Percentiles rank a stretch among this genome's conserved stretches.
Conservation (phyloP, 2,329 filamentous ascomycete genomes). For the Blastomyces percursus region DNA sequence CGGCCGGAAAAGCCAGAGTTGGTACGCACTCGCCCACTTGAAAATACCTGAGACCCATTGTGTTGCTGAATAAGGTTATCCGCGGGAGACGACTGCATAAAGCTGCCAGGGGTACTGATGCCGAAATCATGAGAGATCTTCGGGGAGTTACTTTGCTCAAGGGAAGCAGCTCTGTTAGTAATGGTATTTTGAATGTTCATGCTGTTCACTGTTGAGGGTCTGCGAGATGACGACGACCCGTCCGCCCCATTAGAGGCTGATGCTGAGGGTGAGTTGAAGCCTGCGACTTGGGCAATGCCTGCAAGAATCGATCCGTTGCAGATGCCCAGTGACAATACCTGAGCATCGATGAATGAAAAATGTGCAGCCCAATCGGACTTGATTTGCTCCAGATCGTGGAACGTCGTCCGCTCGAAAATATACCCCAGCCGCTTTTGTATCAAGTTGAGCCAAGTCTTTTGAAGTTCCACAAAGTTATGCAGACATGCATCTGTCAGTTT, state of each 20-base stretch:
- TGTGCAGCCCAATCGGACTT: slow-evolving; percentile 67
- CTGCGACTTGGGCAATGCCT: slow-evolving; percentile 46
- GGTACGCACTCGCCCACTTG: slow-evolving; percentile 40
- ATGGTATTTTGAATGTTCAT: slow-evolving; percentile 32
- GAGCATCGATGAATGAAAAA: slow-evolving; percentile 63
- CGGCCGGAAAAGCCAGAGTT: slow-evolving; percentile 45
- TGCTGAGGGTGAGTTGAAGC: slow-evolving; percentile 47
- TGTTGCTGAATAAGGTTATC: slow-evolving; percentile 21
- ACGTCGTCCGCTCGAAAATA: slow-evolving; percentile 53
- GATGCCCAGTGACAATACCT: slow-evolving; percentile 60
- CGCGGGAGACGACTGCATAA: slow-evolving; percentile 49
- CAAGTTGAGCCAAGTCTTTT: slow-evolving; percentile 69
- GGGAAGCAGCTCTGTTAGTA: slow-evolving; percentile 46
- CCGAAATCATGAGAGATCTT: slow-evolving; percentile 55
- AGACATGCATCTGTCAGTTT: slow-evolving; percentile 75
- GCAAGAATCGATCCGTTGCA: slow-evolving; percentile 60
- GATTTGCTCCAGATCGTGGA: slow-evolving; percentile 61
- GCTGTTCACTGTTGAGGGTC: slow-evolving; percentile 43
- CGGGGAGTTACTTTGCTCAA: slow-evolving; percentile 52
- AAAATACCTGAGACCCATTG: slow-evolving; percentile 16
- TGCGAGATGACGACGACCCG: slow-evolving; percentile 31
- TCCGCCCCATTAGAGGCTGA: slow-evolving; percentile 32
- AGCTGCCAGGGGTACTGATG: slow-evolving; percentile 48
- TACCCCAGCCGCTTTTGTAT: slow-evolving; percentile 66
- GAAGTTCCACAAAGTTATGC: slow-evolving; percentile 71